These are phyloP conservation scores for Amaranthus palmeri DNA, from an alignment of 148 eudicot species.

Conservation along the genomic window DNA sequence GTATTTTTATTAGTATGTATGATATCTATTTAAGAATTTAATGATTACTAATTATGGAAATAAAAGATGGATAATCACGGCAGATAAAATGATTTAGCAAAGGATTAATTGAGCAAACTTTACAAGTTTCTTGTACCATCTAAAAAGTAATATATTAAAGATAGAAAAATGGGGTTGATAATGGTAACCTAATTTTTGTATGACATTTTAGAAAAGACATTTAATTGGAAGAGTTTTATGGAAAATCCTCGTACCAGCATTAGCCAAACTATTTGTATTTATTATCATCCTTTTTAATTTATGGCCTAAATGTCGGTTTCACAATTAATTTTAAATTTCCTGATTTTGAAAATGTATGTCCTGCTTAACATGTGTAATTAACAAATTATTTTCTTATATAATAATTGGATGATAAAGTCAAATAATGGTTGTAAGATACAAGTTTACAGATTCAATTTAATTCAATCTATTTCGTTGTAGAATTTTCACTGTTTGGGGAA, in stretches of 20 bases:
- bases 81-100: conserved; percentile 13
- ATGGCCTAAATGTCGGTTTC: conserved; percentile 2
- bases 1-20: no score
- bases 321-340: neutral
- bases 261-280: neutral
- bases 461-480: no score
- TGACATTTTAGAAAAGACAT: neutral
- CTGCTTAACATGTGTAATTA: no score
- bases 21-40: neutral
- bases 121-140: neutral
- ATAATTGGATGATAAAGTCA: no score
- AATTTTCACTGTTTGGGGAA: neutral
- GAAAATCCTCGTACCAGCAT: conserved; percentile 2
- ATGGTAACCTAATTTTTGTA: conserved; percentile 21
- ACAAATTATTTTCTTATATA: no score
- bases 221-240: neutral
- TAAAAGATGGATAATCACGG: conserved; percentile 16
- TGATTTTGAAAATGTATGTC: no score
- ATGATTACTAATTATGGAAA: neutral
- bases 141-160: neutral
- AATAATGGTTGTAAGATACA: no score
- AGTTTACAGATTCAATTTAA: no score
- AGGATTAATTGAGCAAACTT: conserved; percentile 16
- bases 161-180: neutral
- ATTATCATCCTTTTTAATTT: neutral